Evolutionary conservation across 345 rosid species (phyloP).

Genomic region (Hibiscus tridactylites): DNA sequence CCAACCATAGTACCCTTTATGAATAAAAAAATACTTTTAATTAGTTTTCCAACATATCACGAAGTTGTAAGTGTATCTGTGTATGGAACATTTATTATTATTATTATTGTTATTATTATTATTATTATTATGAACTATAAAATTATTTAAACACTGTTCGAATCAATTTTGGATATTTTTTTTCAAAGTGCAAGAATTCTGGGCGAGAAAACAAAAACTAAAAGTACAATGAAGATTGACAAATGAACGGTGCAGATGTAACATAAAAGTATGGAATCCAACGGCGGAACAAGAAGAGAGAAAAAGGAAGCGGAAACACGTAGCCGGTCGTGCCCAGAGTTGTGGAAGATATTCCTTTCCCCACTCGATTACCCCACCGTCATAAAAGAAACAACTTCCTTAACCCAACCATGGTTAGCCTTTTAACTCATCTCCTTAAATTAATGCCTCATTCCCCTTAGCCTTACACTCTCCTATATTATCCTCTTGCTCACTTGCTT

Average conservation of each 20-base stretch:
- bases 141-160: no score
- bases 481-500: background rate
- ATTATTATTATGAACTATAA: no score
- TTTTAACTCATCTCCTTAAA: slow-evolving; percentile 6
- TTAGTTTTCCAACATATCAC: no score
- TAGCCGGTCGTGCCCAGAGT: slow-evolving; percentile 71
- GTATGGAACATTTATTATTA: no score
- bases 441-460: background rate
- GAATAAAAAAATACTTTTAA: no score
- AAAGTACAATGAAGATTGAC: background rate
- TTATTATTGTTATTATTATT: no score
- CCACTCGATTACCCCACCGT: background rate
- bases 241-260: slow-evolving; percentile 20
- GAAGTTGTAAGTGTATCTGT: no score
- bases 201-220: no score
- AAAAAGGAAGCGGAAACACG: slow-evolving; percentile 52
- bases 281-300: slow-evolving; percentile 6
- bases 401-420: slow-evolving; percentile 37
- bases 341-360: slow-evolving; percentile 40
- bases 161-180: no score
- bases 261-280: slow-evolving; percentile 8
- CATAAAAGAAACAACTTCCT: background rate
- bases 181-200: no score
- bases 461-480: background rate
- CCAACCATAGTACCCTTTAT: no score